These are phyloP conservation scores for Calocera cornea DNA, from an alignment of 768 basidiomycete species.

Conservation along the genomic window DNA sequence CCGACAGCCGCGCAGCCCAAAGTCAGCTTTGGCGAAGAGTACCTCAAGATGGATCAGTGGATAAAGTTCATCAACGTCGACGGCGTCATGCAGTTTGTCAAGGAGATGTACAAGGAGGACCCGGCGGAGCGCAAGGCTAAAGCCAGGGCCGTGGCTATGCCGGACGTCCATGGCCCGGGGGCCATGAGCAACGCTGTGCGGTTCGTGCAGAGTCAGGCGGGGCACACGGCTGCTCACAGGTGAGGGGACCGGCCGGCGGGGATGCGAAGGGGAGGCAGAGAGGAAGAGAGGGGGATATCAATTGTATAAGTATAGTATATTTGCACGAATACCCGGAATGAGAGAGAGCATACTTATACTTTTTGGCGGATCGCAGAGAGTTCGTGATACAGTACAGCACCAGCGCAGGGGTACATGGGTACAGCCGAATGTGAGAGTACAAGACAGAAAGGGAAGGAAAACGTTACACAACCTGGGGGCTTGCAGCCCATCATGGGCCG, in stretches of 20 bases:
- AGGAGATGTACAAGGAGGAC: background rate
- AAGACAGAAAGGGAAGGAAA: too few relatives aligned
- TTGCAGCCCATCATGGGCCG: background rate
- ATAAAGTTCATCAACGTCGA: constrained; percentile 1
- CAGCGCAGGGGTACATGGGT: background rate
- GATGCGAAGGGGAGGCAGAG: background rate
- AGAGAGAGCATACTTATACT: background rate
- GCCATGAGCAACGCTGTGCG: background rate
- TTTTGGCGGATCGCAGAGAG: too few relatives aligned
- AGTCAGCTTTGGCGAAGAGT: background rate
- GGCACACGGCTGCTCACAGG: background rate
- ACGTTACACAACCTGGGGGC: too few relatives aligned
- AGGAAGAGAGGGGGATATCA: background rate
- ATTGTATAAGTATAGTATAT: constrained; percentile 5
- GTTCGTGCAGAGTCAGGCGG: background rate
- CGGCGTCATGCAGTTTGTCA: background rate
- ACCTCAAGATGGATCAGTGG: constrained; percentile 3
- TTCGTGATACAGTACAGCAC: background rate
- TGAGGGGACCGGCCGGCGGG: background rate
- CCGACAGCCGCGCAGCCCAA: background rate
- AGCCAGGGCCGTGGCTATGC: background rate
- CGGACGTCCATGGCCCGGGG: background rate
- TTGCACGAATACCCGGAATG: constrained; percentile 1
- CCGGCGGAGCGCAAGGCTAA: background rate
- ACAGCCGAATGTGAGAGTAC: too few relatives aligned